Evolutionary conservation across 495 filamentous ascomycete genomes (phyloP).

Genomic region (Trichoderma orchidacearum): DNA sequence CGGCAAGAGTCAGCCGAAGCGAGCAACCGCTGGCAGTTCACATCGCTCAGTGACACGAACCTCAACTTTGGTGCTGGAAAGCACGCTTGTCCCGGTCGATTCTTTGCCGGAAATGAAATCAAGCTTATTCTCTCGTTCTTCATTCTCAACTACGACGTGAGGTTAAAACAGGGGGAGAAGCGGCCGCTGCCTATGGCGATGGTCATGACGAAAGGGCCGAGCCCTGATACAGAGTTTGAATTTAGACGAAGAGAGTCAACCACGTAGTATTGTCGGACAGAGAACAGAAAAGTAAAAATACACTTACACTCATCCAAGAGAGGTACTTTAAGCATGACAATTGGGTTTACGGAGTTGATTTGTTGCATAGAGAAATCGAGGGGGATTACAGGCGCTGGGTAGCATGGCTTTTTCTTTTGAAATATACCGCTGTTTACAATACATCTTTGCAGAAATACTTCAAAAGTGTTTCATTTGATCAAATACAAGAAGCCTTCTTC

Average conservation of each 20-base stretch:
- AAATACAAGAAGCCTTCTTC: too few species aligned
- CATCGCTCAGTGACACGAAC: conserved; percentile 24
- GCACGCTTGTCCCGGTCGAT: conserved; percentile 41
- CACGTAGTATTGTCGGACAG: too few species aligned
- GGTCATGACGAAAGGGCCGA: conserved; percentile 20
- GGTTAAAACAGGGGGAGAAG: conserved; percentile 21
- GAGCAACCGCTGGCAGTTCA: conserved; percentile 24
- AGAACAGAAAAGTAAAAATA: not conserved
- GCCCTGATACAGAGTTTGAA: conserved; percentile 15
- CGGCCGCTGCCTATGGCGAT: conserved; percentile 20
- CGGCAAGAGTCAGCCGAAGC: conserved; percentile 18
- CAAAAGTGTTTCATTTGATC: too few species aligned
- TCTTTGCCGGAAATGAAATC: conserved; percentile 37
- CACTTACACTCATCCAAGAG: too few species aligned
- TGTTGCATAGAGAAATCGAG: too few species aligned
- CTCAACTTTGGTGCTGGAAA: conserved; percentile 39
- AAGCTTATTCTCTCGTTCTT: conserved; percentile 30
- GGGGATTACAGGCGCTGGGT: too few species aligned
- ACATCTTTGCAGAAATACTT: too few species aligned
- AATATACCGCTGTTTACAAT: too few species aligned
- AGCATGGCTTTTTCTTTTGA: too few species aligned
- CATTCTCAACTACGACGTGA: conserved; percentile 33
- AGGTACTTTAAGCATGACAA: too few species aligned
- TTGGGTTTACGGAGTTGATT: too few species aligned
- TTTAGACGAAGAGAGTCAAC: conserved; percentile 13